Evolutionary conservation across 768 basidiomycete genomes (phyloP).

Genomic region (Mycena metata): DNA sequence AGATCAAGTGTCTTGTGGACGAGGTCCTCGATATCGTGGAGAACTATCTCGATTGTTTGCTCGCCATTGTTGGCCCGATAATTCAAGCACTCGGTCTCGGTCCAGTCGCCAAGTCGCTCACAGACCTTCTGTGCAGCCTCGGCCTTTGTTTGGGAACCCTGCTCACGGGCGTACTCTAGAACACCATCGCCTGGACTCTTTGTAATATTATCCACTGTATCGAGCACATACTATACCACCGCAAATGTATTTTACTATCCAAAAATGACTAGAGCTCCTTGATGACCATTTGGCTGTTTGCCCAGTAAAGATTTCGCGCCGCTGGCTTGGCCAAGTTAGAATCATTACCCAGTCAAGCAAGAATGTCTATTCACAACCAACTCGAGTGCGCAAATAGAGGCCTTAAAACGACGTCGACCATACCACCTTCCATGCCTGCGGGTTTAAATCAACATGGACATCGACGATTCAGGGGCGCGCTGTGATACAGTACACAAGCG

Average conservation of each 20-base stretch:
- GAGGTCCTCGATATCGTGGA: constrained; percentile 62
- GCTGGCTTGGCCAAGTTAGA: too few species aligned
- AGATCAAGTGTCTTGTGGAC: constrained; percentile 73
- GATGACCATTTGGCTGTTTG: too few species aligned
- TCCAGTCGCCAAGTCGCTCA: constrained; percentile 37
- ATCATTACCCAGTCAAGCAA: too few species aligned
- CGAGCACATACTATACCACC: constrained; percentile 38
- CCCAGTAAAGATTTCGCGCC: too few species aligned
- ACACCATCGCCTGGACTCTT: neutral
- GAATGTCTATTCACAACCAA: too few species aligned
- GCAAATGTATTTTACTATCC: constrained; percentile 49
- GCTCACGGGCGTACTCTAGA: constrained; percentile 13
- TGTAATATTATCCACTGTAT: neutral
- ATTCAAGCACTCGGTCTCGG: constrained; percentile 43
- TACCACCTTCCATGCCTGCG: too few species aligned
- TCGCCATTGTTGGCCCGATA: constrained; percentile 58
- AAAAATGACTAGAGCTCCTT: constrained; percentile 41
- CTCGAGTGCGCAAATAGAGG: too few species aligned
- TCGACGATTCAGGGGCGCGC: too few species aligned
- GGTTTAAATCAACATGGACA: too few species aligned
- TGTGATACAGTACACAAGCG: too few species aligned
- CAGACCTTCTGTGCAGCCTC: constrained; percentile 44
- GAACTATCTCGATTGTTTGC: constrained; percentile 60
- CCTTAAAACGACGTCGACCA: too few species aligned
- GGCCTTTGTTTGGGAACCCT: neutral